A percentile compares a stretch with the other conserved stretches of the same genome.
Conservation (phyloP, 495 filamentous ascomycete species). For the Cercophora newfieldiana region DNA sequence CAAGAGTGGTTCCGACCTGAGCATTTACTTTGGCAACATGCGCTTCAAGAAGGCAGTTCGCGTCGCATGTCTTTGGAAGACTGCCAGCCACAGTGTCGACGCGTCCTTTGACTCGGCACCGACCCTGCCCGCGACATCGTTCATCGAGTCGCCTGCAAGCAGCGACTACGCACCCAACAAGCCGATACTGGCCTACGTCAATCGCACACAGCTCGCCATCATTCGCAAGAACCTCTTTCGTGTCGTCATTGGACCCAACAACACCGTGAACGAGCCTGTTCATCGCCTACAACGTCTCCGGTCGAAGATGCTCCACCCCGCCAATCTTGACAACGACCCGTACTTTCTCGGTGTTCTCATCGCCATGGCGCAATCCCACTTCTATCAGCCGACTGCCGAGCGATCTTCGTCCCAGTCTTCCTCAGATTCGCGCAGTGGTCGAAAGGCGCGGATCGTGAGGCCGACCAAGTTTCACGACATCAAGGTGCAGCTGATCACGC, state of each 20-base stretch:
- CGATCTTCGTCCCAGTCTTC: slow-evolving; percentile 22
- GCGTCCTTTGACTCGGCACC: slow-evolving; percentile 41
- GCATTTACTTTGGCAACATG: slow-evolving; percentile 39
- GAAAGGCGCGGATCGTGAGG: slow-evolving; percentile 13
- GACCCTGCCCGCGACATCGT: slow-evolving; percentile 29
- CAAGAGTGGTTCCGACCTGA: slow-evolving; percentile 31
- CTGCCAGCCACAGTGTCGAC: slow-evolving; percentile 10
- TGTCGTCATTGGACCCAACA: slow-evolving; percentile 28
- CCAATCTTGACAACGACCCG: slow-evolving; percentile 42
- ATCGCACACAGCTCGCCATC: slow-evolving; percentile 33
- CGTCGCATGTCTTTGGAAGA: slow-evolving; percentile 41
- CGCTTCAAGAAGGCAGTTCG: slow-evolving; percentile 34
- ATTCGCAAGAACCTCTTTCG: slow-evolving; percentile 39
- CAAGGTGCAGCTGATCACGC: slow-evolving; percentile 42
- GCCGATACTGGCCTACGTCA: slow-evolving; percentile 46
- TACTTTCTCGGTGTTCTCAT: slow-evolving; percentile 44
- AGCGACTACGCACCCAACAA: slow-evolving; percentile 23
- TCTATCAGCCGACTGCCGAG: slow-evolving; percentile 30
- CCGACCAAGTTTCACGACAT: slow-evolving; percentile 35
- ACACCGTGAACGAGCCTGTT: slow-evolving; percentile 36
- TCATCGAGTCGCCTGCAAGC: slow-evolving; percentile 18
- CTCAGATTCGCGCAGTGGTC: slow-evolving; percentile 18
- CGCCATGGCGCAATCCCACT: slow-evolving; percentile 48
- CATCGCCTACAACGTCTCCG: slow-evolving; percentile 38
- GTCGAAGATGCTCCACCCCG: slow-evolving; percentile 39